Percentiles rank a stretch among this genome's conserved stretches.
These are phyloP conservation scores for Whalleya microplaca DNA, from an alignment of 2,329 filamentous ascomycete genomes.

Conservation along the genomic window DNA sequence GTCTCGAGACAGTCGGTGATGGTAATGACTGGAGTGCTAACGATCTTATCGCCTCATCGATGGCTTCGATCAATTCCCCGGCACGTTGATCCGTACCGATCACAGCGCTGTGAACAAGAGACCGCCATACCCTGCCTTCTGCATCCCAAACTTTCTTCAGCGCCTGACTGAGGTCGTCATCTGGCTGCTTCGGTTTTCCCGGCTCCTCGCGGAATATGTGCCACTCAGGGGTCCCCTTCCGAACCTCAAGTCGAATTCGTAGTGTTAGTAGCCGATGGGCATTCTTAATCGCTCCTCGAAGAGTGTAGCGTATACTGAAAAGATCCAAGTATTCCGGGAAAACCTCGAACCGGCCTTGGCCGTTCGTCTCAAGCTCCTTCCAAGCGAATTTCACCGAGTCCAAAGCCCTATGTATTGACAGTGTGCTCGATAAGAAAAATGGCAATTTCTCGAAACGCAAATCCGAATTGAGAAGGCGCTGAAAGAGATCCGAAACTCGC, in stretches of 20 bases:
- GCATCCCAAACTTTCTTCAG: constrained; percentile 35
- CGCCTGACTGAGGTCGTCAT: constrained; percentile 35
- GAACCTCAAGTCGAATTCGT: constrained; percentile 54
- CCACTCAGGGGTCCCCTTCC: constrained; percentile 56
- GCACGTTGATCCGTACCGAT: constrained; percentile 45
- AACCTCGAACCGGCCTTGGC: constrained; percentile 54
- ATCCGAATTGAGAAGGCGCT: constrained; percentile 46
- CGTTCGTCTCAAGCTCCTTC: constrained; percentile 45
- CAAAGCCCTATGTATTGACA: constrained; percentile 67
- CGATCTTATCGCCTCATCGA: constrained; percentile 51
- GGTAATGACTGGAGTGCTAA: constrained; percentile 34
- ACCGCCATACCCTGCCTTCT: constrained; percentile 33
- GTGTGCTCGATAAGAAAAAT: constrained; percentile 59
- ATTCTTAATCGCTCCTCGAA: constrained; percentile 38
- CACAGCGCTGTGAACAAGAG: constrained; percentile 46
- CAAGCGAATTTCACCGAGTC: constrained; percentile 62
- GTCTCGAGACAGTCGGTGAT: constrained; percentile 33
- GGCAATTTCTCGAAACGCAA: constrained; percentile 57
- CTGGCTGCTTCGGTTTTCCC: constrained; percentile 24
- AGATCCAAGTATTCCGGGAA: constrained; percentile 60
- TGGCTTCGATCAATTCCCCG: constrained; percentile 48
- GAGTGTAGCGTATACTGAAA: constrained; percentile 58
- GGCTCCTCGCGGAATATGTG: constrained; percentile 46
- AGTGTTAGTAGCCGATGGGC: constrained; percentile 49
- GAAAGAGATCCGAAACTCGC: constrained; percentile 63